Evolutionary conservation across 2,329 filamentous ascomycete species (phyloP), one percentile per base, ranked within the genome.

Genomic region (Paradendryphiella salina): DNA sequence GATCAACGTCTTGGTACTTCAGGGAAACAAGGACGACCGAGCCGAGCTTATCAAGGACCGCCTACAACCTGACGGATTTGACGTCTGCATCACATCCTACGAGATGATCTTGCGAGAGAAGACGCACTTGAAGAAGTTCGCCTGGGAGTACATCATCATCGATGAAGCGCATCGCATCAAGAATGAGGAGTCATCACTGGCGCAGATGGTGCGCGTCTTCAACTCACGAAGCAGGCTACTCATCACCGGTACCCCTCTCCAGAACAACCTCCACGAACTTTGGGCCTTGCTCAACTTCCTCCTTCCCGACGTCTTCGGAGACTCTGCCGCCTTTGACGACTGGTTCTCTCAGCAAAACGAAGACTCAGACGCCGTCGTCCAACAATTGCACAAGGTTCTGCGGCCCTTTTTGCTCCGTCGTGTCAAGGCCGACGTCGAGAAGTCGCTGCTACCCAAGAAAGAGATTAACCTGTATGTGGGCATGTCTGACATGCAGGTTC

Each of bases 131-230:
- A 96, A 94, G 77, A 97, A 97, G 74, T 96, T 99, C 72, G 92
- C 94, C 0, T 99, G 94, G 94, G 93, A 99, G 73, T 99, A 99
- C 75, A 99, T 99, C 74, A 96, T 99, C 63, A 96, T 99, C 59
- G 94, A 99, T 66, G 94, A 99, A 69, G 87, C 94, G 2, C 94
- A 99, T 74, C 90, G 94, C 54, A 99, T 99, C 82, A 99, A 99
- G 80, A 99, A 99, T 75, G 94, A 99, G 71, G 91, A 97, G 73
- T 99, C 94, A 0, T 96, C 94, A 0, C 81, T 99, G 3, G 92
- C 94, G 3, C 93, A 97, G 69, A 95, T 97, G 61, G 96, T 99
- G 59, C 90, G 94, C 61, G 79, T 96, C 45, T 99, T 99, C 80
- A 90, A 92, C 75, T 99, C 94, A 4, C 85, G 94, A 69, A 97